These are phyloP conservation scores for Didymella arachidicola DNA, from an alignment of 2,329 filamentous ascomycete genomes.

Conservation along the genomic window DNA sequence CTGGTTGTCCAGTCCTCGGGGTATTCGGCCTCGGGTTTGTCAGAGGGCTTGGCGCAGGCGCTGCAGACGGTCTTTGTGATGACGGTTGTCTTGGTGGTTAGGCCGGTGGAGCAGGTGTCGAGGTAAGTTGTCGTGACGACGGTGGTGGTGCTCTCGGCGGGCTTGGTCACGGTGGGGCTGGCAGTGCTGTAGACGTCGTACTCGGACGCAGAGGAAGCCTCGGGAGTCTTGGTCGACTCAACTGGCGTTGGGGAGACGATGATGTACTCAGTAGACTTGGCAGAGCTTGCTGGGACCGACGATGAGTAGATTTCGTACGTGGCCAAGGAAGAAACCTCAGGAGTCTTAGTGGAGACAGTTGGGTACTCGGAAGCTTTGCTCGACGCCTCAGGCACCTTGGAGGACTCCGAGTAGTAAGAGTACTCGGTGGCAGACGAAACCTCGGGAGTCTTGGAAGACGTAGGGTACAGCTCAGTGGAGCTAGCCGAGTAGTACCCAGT, in stretches of 20 bases:
- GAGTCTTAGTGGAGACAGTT: conserved; percentile 7
- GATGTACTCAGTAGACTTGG: conserved; percentile 21
- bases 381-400: conserved; percentile 15
- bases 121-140: conserved; percentile 40
- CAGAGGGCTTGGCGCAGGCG: conserved; percentile 31
- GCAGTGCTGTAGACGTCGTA: conserved; percentile 18
- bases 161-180: conserved; percentile 18
- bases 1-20: conserved; percentile 46
- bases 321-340: conserved; percentile 9
- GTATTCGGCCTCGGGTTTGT: conserved; percentile 24
- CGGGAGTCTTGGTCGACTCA: conserved; percentile 12
- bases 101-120: conserved; percentile 48
- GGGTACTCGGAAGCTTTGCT: conserved; percentile 12
- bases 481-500: not conserved
- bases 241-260: conserved; percentile 14
- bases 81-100: conserved; percentile 44
- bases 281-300: conserved; percentile 24
- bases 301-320: conserved; percentile 21
- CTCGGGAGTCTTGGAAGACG: conserved; percentile 12
- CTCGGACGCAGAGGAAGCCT: conserved; percentile 10
- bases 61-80: conserved; percentile 42
- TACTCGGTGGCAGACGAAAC: conserved; percentile 10
- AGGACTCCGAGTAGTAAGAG: conserved; percentile 9
- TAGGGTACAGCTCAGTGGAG: too few species aligned
- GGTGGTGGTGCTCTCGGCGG: conserved; percentile 17